These are phyloP conservation scores for Cyclospora cayetanensis DNA, from an alignment of 169 alveolate genomes.

Conservation along the genomic window DNA sequence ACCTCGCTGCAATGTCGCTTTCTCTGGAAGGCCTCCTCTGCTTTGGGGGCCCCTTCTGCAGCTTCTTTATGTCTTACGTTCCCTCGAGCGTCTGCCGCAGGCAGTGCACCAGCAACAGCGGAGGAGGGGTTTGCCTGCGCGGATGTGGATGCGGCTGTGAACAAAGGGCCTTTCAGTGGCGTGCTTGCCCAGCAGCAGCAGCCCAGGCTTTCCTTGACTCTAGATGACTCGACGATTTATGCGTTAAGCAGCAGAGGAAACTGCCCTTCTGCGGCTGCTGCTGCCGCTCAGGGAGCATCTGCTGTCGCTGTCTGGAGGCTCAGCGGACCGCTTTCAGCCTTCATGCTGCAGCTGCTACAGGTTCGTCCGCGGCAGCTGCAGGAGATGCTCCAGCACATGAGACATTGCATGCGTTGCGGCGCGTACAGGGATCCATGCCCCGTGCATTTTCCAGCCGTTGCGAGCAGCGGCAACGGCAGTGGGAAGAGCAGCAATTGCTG, in stretches of 20 bases:
- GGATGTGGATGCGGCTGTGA: not conserved
- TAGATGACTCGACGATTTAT: not conserved
- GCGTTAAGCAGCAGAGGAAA: constrained; percentile 17
- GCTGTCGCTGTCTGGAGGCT: constrained; percentile 62
- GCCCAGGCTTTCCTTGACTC: not conserved
- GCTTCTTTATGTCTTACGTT: not conserved
- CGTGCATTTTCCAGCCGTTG: not conserved
- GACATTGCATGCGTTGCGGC: too few species aligned
- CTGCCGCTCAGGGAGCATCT: constrained; percentile 18
- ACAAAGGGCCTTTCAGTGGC: not conserved
- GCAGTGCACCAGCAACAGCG: not conserved
- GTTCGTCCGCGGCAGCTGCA: not conserved
- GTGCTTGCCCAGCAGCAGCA: not conserved
- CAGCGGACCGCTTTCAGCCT: constrained; percentile 46
- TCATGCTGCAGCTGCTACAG: constrained; percentile 7
- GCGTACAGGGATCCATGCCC: too few species aligned
- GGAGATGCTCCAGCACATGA: too few species aligned
- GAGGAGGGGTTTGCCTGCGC: not conserved
- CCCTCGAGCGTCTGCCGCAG: not conserved
- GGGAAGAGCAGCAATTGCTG: constrained; percentile 35
- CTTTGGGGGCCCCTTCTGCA: not conserved
- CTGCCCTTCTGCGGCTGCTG: constrained; percentile 8
- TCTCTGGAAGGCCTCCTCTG: too few species aligned
- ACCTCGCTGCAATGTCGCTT: too few species aligned
- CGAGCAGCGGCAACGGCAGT: constrained; percentile 7